Percentiles rank a stretch among this genome's conserved stretches.
phyloP scores from a whole-genome alignment of 805 yeast species.

The Candida boleticola region DNA sequence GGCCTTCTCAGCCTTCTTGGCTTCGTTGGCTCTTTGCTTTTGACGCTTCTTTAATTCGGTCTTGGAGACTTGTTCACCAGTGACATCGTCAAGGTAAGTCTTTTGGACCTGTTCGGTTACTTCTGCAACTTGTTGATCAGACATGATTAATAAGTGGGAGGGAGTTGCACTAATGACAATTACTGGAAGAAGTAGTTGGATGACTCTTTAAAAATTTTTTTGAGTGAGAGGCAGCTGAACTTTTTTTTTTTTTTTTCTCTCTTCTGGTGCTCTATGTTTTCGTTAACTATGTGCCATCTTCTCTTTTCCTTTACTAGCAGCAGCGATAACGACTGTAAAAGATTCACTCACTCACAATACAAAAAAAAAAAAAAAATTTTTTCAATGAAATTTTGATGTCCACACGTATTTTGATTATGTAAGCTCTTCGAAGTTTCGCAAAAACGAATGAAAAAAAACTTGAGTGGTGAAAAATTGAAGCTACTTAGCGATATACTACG shows the following conservation, averaged over 20 bases:
- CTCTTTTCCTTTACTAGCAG: too few relatives aligned
- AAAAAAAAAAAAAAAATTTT: too few relatives aligned
- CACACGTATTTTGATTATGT: conserved; percentile 2
- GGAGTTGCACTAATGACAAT: too few relatives aligned
- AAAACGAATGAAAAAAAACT: conserved; percentile 3
- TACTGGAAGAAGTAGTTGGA: too few relatives aligned
- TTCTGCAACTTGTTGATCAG: conserved; percentile 54
- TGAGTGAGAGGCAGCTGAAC: neutral
- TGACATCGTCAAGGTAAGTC: conserved; percentile 82
- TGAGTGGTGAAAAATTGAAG: too few relatives aligned
- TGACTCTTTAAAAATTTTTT: too few relatives aligned
- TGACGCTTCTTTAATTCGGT: conserved; percentile 94
- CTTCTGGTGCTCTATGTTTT: neutral
- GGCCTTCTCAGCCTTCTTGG: conserved; percentile 91
- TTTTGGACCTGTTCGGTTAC: conserved; percentile 76
- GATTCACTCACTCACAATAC: too few relatives aligned
- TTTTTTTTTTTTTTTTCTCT: conserved; percentile 1
- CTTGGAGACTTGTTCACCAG: conserved; percentile 96
- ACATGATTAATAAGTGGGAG: too few relatives aligned
- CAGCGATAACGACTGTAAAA: neutral
- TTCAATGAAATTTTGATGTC: neutral
- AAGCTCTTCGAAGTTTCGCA: conserved; percentile 1
- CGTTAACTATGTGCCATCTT: neutral
- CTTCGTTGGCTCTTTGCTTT: conserved; percentile 81
- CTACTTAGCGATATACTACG: too few relatives aligned